Evolutionary conservation across 192 early-diverging fungal species (phyloP).

Genomic region (Rhizoclosmatium sp.): DNA sequence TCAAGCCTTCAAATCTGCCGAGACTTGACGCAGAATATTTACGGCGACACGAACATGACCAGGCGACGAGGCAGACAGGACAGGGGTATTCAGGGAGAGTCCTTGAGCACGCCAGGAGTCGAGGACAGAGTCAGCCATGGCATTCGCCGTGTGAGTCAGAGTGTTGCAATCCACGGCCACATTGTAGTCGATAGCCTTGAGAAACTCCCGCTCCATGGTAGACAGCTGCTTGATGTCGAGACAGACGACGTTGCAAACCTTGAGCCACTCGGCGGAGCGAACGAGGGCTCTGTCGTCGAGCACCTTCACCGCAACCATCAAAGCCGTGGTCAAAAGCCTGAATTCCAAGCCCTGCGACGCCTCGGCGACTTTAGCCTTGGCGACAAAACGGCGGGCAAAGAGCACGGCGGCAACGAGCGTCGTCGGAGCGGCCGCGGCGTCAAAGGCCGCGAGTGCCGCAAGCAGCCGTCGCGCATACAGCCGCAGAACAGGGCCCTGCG

Average conservation of each 20-base stretch:
- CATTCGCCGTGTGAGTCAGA: too few relatives aligned
- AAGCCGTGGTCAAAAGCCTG: background rate
- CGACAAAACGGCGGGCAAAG: background rate
- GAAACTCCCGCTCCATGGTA: slow-evolving; percentile 8
- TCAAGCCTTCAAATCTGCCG: too few relatives aligned
- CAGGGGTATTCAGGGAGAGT: too few relatives aligned
- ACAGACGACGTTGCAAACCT: background rate
- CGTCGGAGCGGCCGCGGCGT: background rate
- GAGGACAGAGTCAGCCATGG: too few relatives aligned
- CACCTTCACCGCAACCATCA: slow-evolving; percentile 5
- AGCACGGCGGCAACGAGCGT: background rate
- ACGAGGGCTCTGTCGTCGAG: background rate
- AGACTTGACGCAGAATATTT: too few relatives aligned
- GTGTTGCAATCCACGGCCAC: background rate
- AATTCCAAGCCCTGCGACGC: background rate
- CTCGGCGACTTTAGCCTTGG: background rate
- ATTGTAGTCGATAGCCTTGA: slow-evolving; percentile 3
- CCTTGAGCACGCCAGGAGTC: too few relatives aligned
- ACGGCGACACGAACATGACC: too few relatives aligned
- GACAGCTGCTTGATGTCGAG: background rate
- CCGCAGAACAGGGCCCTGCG: background rate
- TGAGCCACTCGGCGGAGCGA: background rate
- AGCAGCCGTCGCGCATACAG: background rate
- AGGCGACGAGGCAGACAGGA: too few relatives aligned
- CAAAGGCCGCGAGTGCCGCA: background rate